Evolutionary conservation across 163 green algal species (phyloP).

Genomic region (Smithsoniella earleae): DNA sequence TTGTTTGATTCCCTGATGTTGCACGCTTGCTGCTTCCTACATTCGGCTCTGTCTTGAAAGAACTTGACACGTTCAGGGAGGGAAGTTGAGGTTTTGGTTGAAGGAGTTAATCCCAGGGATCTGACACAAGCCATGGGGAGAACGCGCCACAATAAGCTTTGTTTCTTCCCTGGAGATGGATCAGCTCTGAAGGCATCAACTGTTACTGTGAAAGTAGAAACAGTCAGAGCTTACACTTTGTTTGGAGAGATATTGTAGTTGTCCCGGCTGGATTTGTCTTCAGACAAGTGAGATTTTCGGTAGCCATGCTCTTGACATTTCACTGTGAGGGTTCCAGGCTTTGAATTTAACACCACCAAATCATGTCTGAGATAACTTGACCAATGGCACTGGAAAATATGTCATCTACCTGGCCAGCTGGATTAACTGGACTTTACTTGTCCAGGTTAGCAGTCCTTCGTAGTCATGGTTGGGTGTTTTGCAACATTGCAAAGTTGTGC

Average conservation of each 20-base stretch:
- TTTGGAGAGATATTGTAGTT: conserved; percentile 49
- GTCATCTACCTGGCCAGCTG: too few relatives aligned
- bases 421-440: too few relatives aligned
- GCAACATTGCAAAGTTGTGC: too few relatives aligned
- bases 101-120: conserved; percentile 62
- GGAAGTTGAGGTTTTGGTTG: conserved; percentile 74
- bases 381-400: too few relatives aligned
- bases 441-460: too few relatives aligned
- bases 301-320: too few relatives aligned
- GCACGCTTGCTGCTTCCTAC: neutral
- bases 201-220: conserved; percentile 57
- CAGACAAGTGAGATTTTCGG: too few relatives aligned
- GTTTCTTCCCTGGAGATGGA: conserved; percentile 76
- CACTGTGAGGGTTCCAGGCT: too few relatives aligned
- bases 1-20: neutral
- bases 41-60: neutral
- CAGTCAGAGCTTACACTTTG: conserved; percentile 69
- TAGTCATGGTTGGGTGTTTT: too few relatives aligned
- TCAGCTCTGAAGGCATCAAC: conserved; percentile 55
- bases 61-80: conserved; percentile 32
- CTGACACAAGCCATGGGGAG: conserved; percentile 64
- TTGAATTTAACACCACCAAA: too few relatives aligned
- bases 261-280: too few relatives aligned
- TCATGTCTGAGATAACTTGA: too few relatives aligned
- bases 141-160: conserved; percentile 83